These are phyloP conservation scores for Neofusicoccum sp. DNA, from an alignment of 2,329 filamentous ascomycete genomes.

Conservation along the genomic window DNA sequence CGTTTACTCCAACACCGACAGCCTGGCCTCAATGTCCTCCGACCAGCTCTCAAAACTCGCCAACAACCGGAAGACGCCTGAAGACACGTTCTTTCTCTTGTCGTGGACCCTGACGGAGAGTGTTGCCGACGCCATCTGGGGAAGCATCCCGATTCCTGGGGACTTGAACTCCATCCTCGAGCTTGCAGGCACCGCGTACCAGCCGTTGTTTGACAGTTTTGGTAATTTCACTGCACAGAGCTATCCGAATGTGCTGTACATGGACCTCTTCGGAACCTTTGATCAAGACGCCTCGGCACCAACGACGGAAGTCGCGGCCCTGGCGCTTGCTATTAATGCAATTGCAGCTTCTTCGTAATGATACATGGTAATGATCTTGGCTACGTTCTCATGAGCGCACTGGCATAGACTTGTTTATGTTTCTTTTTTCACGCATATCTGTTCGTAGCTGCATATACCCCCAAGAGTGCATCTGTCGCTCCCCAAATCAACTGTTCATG, in stretches of 20 bases:
- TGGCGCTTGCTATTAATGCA: constrained; percentile 37
- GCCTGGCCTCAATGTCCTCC: constrained; percentile 30
- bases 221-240: constrained; percentile 35
- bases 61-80: constrained; percentile 30
- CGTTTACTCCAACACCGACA: constrained; percentile 37
- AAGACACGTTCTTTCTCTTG: constrained; percentile 35
- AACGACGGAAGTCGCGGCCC: constrained; percentile 31
- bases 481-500: background rate
- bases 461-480: background rate
- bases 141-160: constrained; percentile 26
- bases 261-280: constrained; percentile 34
- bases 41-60: constrained; percentile 40
- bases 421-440: background rate
- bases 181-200: constrained; percentile 29
- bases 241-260: constrained; percentile 37
- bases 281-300: constrained; percentile 26
- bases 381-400: background rate
- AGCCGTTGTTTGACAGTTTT: constrained; percentile 32
- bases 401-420: background rate
- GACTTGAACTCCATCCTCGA: constrained; percentile 35
- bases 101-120: constrained; percentile 39
- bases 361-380: background rate
- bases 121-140: constrained; percentile 26
- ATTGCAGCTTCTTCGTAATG: background rate
- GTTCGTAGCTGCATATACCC: background rate